Base-by-base conservation (phyloP, 176 grass and related monocot genomes). In the Aegilops speltoides region DNA sequence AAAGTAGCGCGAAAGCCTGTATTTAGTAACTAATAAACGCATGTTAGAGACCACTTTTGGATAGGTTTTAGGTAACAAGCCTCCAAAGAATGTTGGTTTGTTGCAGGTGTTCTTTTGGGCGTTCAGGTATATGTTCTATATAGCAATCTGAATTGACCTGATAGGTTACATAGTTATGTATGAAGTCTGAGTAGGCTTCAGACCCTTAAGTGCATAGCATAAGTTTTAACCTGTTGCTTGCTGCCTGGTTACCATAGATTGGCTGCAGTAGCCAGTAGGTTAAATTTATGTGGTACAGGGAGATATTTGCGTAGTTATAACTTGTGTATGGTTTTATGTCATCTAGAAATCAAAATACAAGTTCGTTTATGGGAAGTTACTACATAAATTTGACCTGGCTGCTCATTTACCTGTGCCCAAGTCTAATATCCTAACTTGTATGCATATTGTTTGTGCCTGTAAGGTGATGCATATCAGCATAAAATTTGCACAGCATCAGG, bases 41-140 rank as follows among this genome's bases (percentile, higher is more conserved):
- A 29, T 41, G 41, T 31, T 79, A 23, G 73, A 79, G 29, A 65
- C 25, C 10, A 41, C 23, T 84, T 65, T n/a, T 23, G 32, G n/a
- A 19, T 40, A 79, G 7, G 40, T 31, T 89, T 84, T 74, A 75
- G 31, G 40, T 19, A 65, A 65, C 22, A 63, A 69, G 29, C 36
- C 7, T 72, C 15, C 10, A 13, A 78, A 46, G 25, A 83, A 28
- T 68, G 10, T 61, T 77, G 73, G 25, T 78, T 40, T 76, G 28
- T 41, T 57, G 19, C 59, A 46, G 14, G 46, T 38, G 1, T 38
- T 77, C 24, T 59, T 54, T 54, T 54, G 5, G 16, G 50, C 16
- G 29, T 46, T 79, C 26, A 23, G 36, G 46, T 46, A 32, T 20
- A 86, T 33, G 50, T 69, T 60, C 22, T 61, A 24, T 40, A 25